Conservation (phyloP, 108 stramenopile species). For the Ochromonas danica region DNA sequence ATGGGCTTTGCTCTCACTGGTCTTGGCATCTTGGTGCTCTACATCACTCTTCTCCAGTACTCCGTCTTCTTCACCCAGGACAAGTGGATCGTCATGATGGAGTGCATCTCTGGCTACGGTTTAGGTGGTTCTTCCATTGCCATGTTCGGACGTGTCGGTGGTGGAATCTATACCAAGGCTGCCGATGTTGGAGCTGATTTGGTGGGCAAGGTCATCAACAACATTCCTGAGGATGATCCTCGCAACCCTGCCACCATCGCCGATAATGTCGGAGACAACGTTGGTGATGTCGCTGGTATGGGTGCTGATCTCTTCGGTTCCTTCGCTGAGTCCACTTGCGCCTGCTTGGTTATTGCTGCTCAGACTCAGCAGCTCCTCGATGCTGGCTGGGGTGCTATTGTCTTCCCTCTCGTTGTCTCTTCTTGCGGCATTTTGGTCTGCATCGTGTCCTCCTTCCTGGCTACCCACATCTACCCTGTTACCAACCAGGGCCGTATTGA, state of each 20-base stretch:
- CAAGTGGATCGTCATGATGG: slow-evolving; percentile 86
- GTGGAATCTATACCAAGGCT: slow-evolving; percentile 99
- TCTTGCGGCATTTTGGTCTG: slow-evolving; percentile 92
- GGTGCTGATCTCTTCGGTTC: slow-evolving; percentile 96
- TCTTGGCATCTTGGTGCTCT: slow-evolving; percentile 84
- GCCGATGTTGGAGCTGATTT: slow-evolving; percentile 99
- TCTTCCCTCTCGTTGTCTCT: slow-evolving; percentile 89
- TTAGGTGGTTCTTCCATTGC: slow-evolving; percentile 95
- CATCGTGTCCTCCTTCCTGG: slow-evolving; percentile 88
- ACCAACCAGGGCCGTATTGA: slow-evolving; percentile 79
- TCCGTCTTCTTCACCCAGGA: slow-evolving; percentile 65
- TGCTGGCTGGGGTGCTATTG: slow-evolving; percentile 81
- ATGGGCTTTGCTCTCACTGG: slow-evolving; percentile 95
- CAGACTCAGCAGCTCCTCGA: slow-evolving; percentile 62
- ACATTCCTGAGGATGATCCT: slow-evolving; percentile 97
- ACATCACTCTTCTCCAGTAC: slow-evolving; percentile 72
- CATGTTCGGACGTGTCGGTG: slow-evolving; percentile 98
- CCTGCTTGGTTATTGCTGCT: slow-evolving; percentile 87
- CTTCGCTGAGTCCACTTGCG: slow-evolving; percentile 95
- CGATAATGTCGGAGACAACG: slow-evolving; percentile 99
- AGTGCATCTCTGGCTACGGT: slow-evolving; percentile 90
- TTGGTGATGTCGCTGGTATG: slow-evolving; percentile 98
- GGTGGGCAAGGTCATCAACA: slow-evolving; percentile 97
- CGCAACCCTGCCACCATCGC: slow-evolving; percentile 98
- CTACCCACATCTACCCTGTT: slow-evolving; percentile 86